Evolutionary conservation across 2,329 filamentous ascomycete genomes (phyloP).

Genomic region (Cladosporium sp.): DNA sequence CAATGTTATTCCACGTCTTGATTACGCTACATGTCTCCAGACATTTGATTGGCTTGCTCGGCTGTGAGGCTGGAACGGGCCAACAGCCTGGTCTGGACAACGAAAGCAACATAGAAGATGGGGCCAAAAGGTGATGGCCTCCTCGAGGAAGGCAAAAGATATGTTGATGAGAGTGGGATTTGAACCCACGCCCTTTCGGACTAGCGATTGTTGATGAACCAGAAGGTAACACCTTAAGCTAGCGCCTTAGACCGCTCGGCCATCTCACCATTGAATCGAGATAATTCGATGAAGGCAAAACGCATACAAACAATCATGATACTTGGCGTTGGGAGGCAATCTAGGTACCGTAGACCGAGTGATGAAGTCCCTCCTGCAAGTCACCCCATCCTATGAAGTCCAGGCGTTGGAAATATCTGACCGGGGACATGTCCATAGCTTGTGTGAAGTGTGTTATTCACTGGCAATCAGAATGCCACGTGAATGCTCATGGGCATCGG

Average conservation of each 20-base stretch:
- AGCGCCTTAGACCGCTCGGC: conserved; percentile 22
- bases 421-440: background rate
- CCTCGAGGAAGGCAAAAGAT: background rate
- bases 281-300: background rate
- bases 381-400: background rate
- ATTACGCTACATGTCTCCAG: background rate
- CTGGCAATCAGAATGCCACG: background rate
- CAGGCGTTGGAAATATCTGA: too few species aligned
- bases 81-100: background rate
- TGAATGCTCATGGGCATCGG: background rate
- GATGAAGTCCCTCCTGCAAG: background rate
- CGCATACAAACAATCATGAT: background rate
- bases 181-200: conserved; percentile 23
- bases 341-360: background rate
- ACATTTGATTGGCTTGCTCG: background rate
- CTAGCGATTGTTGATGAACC: conserved; percentile 10
- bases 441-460: background rate
- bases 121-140: background rate
- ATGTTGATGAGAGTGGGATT: conserved; percentile 23
- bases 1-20: background rate
- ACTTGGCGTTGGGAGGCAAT: too few species aligned
- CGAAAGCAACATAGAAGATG: background rate
- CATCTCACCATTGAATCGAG: conserved; percentile 18
- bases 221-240: conserved; percentile 18
- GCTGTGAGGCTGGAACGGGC: background rate